These are phyloP conservation scores for Coemansia sp. DNA, from an alignment of 192 early-diverging fungal species.

Conservation along the genomic window DNA sequence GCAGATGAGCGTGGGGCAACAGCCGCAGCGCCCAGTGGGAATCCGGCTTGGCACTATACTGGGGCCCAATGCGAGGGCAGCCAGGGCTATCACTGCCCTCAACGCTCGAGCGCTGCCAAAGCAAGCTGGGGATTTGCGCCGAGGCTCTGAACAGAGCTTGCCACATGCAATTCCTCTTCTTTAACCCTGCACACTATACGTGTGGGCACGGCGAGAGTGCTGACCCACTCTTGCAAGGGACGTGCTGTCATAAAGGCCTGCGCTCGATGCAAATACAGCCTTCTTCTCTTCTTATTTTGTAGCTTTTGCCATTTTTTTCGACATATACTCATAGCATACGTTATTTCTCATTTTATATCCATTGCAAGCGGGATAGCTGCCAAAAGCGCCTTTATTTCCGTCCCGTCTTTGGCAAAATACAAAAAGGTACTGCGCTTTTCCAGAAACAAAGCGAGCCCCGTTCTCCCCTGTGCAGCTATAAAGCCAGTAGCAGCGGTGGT, in stretches of 20 bases:
- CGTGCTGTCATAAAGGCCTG: not conserved
- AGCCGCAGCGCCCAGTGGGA: not conserved
- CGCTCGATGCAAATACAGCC: not conserved
- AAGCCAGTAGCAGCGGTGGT: constrained; percentile 3
- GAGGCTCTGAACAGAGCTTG: constrained; percentile 9
- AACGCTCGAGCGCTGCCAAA: not conserved
- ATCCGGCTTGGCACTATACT: constrained; percentile 8
- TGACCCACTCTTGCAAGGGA: not conserved
- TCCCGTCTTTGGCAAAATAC: not conserved
- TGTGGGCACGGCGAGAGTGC: constrained; percentile 22
- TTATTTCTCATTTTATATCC: constrained; percentile 11
- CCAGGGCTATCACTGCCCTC: not conserved
- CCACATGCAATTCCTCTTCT: constrained; percentile 14
- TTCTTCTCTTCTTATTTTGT: constrained; percentile 11
- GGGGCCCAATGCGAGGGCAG: constrained; percentile 4
- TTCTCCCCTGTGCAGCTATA: constrained; percentile 6
- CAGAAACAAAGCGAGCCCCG: not conserved
- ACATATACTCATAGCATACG: constrained; percentile 4
- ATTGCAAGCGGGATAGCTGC: not conserved
- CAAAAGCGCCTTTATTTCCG: not conserved
- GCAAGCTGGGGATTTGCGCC: constrained; percentile 2
- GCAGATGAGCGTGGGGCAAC: not conserved
- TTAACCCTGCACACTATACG: constrained; percentile 34
- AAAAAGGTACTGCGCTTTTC: constrained; percentile 9
- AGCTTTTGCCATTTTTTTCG: constrained; percentile 5